Conservation (phyloP, 257 asterid species). For the Petrea volubilis region DNA sequence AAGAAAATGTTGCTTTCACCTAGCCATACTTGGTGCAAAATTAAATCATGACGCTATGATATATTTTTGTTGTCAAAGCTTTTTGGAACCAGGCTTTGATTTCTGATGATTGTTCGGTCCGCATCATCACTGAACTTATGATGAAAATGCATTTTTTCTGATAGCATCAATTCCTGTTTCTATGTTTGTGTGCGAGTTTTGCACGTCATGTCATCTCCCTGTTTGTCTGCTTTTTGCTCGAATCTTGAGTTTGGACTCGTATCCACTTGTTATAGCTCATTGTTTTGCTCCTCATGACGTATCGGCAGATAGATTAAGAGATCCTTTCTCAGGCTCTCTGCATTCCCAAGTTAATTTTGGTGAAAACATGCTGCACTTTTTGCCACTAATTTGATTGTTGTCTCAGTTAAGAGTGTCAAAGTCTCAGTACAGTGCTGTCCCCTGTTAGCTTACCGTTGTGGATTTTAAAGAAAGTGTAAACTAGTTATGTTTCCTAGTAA, state of each 20-base stretch:
- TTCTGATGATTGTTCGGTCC: constrained; percentile 7
- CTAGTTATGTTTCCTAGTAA: neutral
- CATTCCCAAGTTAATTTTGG: neutral
- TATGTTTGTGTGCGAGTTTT: neutral
- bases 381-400: neutral
- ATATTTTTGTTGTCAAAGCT: constrained; percentile 3
- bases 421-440: neutral
- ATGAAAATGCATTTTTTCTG: neutral
- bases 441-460: neutral
- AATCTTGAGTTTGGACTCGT: neutral
- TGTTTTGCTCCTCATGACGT: neutral
- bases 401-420: neutral
- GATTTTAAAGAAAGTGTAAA: neutral
- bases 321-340: neutral
- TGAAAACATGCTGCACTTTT: too few species aligned
- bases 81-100: neutral
- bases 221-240: neutral
- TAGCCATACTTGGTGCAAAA: neutral
- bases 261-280: neutral
- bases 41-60: neutral
- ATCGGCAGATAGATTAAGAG: neutral
- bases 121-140: neutral
- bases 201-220: too few species aligned
- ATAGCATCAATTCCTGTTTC: neutral
- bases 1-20: neutral